Conservation (phyloP, 768 basidiomycete genomes). For the Kwoniella dejecticola region DNA sequence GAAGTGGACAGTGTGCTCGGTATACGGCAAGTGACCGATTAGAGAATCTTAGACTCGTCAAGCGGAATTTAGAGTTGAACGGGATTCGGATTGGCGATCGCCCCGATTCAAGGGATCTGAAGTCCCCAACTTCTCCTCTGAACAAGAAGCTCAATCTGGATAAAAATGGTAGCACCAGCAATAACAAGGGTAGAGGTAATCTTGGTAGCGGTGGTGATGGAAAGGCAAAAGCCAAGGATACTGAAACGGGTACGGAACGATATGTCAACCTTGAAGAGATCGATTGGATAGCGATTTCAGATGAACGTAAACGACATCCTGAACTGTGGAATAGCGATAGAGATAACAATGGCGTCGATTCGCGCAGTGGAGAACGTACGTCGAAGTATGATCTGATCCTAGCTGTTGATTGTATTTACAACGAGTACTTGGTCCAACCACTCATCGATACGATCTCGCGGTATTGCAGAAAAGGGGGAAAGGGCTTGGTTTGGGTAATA, state of each 20-base stretch:
- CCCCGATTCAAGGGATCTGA: background rate
- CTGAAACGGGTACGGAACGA: background rate
- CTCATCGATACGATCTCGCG: conserved; percentile 44
- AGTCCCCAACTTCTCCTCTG: too few relatives aligned
- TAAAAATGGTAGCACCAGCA: background rate
- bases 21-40: conserved; percentile 47
- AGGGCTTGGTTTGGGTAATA: conserved; percentile 47
- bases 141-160: background rate
- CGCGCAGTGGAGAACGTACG: too few relatives aligned
- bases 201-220: background rate
- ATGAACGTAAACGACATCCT: conserved; percentile 14
- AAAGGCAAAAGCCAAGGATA: background rate
- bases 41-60: conserved; percentile 49
- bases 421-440: conserved; percentile 51
- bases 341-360: background rate
- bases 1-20: conserved; percentile 25
- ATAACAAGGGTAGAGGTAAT: background rate
- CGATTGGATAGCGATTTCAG: conserved; percentile 46
- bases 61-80: conserved; percentile 47
- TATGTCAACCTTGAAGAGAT: conserved; percentile 43
- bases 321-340: background rate
- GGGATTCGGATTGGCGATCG: conserved; percentile 7
- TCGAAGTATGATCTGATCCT: conserved; percentile 41
- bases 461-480: conserved; percentile 33
- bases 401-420: conserved; percentile 54